Evolutionary conservation across 176 grass and related monocot genomes (phyloP), one percentile per base, ranked within the genome.

Genomic region (Raddia distichophylla): DNA sequence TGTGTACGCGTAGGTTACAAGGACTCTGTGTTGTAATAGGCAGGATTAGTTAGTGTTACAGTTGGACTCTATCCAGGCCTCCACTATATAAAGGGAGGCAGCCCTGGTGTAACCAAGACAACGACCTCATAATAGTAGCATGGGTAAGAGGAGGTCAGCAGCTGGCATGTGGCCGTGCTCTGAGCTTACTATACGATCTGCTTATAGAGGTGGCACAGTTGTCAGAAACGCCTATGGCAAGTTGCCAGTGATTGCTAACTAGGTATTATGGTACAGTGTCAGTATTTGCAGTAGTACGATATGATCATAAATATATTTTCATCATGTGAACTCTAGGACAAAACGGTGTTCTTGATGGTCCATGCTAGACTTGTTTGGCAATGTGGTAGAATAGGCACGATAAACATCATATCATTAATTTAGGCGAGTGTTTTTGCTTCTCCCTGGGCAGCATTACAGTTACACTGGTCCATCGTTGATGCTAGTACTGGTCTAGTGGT

Each of bases 381-480:
- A 61, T 33, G 22, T 2, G 10, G 20, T 61, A 61, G 59, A 13
- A 6, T 61, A 13, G 19, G 20, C 10, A 27, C 5, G 3, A 60
- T 61, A 34, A 73, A 73, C 70, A 10, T 0, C 49, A 37, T 55
- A 3, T 73, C 27, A 73, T 73, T 33, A 37, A 7, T 73, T 33
- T 55, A 7, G 48, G n/a, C 18, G 5, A 65, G 49, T 32, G 69
- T 74, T n/a, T 74, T 16, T 83, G 60, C 40, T 19, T 48, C 61
- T 71, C 63, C 71, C 66, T 32, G 13, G 71, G 9, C 71, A 83
- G 81, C 61, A 64, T 65, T 64, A 32, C 18, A 40, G 2, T 40
- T 40, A 40, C 37, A 40, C 48, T 65, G 18, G 60, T 32, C 69
- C 15, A 52, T 65, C 12, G 48, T 32, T 57, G 8, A 52, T 54